These are phyloP conservation scores for Triticum urartu DNA, from an alignment of 176 grass and related monocot genomes.

Conservation along the genomic window DNA sequence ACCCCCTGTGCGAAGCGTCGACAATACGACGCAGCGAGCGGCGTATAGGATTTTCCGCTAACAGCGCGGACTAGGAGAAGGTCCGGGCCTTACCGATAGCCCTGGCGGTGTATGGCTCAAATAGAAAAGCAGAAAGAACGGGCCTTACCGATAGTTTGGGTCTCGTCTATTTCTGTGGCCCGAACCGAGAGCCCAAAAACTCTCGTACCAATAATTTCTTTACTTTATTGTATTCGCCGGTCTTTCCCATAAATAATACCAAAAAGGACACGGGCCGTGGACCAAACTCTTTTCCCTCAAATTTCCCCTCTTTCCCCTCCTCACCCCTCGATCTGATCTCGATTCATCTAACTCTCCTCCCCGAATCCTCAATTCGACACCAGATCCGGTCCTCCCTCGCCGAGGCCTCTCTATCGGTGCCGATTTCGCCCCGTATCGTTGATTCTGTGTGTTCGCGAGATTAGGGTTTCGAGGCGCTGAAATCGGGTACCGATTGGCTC, in stretches of 20 bases:
- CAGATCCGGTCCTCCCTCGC: slow-evolving; percentile 27
- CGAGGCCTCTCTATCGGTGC: slow-evolving; percentile 26
- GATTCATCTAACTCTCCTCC: neutral
- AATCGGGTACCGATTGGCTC: slow-evolving; percentile 24
- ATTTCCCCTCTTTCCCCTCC: slow-evolving; percentile 21
- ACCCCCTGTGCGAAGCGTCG: no score
- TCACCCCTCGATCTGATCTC: slow-evolving; percentile 28
- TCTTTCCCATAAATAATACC: slow-evolving; percentile 20
- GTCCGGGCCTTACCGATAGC: no score
- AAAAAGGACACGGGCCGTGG: slow-evolving; percentile 31
- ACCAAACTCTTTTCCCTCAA: slow-evolving; percentile 42
- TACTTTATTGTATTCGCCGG: slow-evolving; percentile 18
- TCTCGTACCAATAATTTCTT: slow-evolving; percentile 11
- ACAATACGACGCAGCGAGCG: no score
- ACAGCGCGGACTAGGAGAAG: no score
- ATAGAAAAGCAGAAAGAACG: no score
- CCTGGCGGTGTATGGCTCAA: no score
- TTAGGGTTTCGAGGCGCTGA: slow-evolving; percentile 37
- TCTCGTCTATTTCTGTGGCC: neutral
- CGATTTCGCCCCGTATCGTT: slow-evolving; percentile 7
- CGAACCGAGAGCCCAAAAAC: neutral
- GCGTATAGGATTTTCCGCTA: no score
- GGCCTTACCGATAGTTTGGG: neutral
- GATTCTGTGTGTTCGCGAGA: slow-evolving; percentile 22
- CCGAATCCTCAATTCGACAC: neutral